phyloP scores from a whole-genome alignment of 1,284 basidiomycete genomes.

The Trichosporon faecale region DNA sequence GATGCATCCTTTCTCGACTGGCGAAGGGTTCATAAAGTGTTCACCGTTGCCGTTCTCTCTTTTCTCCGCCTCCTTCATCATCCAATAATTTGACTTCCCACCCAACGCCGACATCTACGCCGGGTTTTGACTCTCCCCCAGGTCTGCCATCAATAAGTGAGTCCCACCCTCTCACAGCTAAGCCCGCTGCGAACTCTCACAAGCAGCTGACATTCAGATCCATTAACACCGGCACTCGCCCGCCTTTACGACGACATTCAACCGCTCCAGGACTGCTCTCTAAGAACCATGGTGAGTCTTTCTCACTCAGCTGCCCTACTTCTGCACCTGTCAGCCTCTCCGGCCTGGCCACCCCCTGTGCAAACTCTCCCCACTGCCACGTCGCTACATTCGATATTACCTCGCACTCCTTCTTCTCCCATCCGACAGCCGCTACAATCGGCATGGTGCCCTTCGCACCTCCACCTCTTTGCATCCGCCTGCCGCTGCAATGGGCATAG shows the following conservation, averaged over 20 bases:
- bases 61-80: too few relatives aligned
- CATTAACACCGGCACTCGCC: neutral
- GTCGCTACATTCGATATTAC: neutral
- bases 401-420: too few relatives aligned
- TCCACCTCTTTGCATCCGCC: too few relatives aligned
- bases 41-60: neutral
- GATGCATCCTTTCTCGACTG: neutral
- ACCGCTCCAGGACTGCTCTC: too few relatives aligned
- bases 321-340: neutral
- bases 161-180: too few relatives aligned
- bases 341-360: too few relatives aligned
- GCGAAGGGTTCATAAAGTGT: neutral
- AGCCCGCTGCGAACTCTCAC: too few relatives aligned
- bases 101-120: too few relatives aligned
- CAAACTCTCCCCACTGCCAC: neutral
- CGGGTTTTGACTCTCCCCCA: too few relatives aligned
- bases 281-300: neutral
- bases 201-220: neutral
- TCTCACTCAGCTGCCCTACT: neutral
- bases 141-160: too few relatives aligned
- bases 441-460: too few relatives aligned
- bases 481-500: neutral
- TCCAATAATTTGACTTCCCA: neutral
- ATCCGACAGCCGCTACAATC: too few relatives aligned
- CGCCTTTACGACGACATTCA: neutral